Percentiles rank a stretch among this genome's conserved stretches.
Evolutionary conservation across 176 grass and related monocot genomes (phyloP).

Genomic region (Aegilops sharonensis): DNA sequence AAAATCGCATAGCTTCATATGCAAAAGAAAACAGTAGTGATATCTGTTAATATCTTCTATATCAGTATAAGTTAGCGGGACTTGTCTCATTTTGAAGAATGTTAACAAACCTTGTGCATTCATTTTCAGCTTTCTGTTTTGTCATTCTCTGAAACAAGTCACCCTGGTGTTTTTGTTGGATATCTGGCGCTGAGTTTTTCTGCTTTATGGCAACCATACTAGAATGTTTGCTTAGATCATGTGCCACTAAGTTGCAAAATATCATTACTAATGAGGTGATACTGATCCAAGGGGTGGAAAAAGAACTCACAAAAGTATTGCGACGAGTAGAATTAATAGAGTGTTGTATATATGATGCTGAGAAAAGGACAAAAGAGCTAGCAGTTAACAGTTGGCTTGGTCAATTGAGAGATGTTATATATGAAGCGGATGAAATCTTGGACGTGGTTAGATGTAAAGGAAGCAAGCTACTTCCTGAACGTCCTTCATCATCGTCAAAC

Average conservation of each 20-base stretch:
- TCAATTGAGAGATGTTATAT: slow-evolving; percentile 40
- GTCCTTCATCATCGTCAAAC: not conserved
- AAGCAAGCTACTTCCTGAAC: not conserved
- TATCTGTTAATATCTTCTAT: too few relatives aligned
- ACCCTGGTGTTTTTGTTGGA: too few relatives aligned
- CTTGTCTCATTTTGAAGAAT: too few relatives aligned
- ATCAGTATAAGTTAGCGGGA: too few relatives aligned
- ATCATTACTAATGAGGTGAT: slow-evolving; percentile 3
- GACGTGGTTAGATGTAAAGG: slow-evolving; percentile 31
- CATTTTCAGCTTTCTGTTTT: too few relatives aligned
- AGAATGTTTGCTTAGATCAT: slow-evolving; percentile 9
- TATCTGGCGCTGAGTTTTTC: too few relatives aligned
- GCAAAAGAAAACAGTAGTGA: too few relatives aligned
- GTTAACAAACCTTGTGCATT: too few relatives aligned
- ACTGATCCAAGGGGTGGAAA: not conserved
- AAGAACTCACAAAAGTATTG: slow-evolving; percentile 9
- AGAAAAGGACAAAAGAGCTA: slow-evolving; percentile 15
- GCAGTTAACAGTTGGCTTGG: slow-evolving; percentile 27
- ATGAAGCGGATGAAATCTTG: slow-evolving; percentile 43
- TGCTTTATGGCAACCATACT: slow-evolving; percentile 37
- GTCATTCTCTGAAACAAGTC: too few relatives aligned
- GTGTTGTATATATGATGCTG: slow-evolving; percentile 16
- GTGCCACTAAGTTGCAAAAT: not conserved
- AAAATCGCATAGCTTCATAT: too few relatives aligned
- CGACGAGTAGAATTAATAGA: not conserved